These are phyloP conservation scores for Aureoboletus auriporus DNA, from an alignment of 768 basidiomycete species.

Conservation along the genomic window DNA sequence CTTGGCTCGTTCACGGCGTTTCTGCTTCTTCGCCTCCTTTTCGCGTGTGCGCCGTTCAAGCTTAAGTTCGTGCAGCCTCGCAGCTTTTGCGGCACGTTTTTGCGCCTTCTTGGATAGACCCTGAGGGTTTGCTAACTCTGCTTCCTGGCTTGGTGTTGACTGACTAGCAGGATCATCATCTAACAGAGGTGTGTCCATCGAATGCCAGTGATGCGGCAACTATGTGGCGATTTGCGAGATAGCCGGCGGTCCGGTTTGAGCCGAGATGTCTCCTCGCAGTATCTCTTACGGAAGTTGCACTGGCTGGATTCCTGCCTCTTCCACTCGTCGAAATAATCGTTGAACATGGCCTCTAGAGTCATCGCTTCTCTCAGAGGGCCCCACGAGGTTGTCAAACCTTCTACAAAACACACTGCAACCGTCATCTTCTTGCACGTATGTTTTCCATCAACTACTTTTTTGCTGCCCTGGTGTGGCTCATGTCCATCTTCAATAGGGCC, in stretches of 20 bases:
- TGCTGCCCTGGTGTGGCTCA: slow-evolving; percentile 5
- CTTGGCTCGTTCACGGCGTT: slow-evolving; percentile 56
- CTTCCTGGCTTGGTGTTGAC: slow-evolving; percentile 11
- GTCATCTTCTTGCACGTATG: slow-evolving; percentile 88
- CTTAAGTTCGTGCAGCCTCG: slow-evolving; percentile 61
- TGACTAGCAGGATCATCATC: slow-evolving; percentile 9
- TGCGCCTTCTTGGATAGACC: slow-evolving; percentile 73
- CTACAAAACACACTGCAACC: slow-evolving; percentile 72
- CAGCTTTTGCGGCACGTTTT: slow-evolving; percentile 72
- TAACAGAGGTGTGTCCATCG: slow-evolving; percentile 16
- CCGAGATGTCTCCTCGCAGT: slow-evolving; percentile 10
- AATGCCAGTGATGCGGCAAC: not conserved
- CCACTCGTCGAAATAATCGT: not conserved
- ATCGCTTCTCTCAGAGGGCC: slow-evolving; percentile 21
- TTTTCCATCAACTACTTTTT: not conserved
- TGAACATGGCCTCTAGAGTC: slow-evolving; percentile 16
- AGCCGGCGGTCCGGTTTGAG: slow-evolving; percentile 19
- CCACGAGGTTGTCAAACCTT: slow-evolving; percentile 50
- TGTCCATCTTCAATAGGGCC: slow-evolving; percentile 43
- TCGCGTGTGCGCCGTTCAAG: slow-evolving; percentile 72
- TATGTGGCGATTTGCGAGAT: not conserved
- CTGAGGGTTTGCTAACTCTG: slow-evolving; percentile 13
- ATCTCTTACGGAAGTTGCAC: no score
- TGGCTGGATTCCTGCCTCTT: not conserved
- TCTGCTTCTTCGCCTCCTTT: slow-evolving; percentile 72